Evolutionary conservation across 805 yeast genomes (phyloP).

Genomic region (Yarrowia sp.): DNA sequence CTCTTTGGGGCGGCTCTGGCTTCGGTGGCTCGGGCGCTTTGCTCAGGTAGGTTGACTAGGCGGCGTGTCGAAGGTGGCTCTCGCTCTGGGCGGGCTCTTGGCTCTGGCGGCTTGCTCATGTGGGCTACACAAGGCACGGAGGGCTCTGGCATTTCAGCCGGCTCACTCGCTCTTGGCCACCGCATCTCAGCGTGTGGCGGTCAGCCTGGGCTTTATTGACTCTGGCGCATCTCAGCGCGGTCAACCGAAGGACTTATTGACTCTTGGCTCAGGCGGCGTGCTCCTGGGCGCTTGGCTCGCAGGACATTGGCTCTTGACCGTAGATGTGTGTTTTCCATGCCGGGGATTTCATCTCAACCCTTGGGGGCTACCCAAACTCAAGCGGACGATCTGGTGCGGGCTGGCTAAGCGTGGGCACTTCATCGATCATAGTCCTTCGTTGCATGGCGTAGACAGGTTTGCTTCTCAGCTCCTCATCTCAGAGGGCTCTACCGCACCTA

Average conservation of each 20-base stretch:
- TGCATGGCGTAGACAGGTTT: constrained; percentile 14
- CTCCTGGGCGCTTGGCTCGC: too few relatives aligned
- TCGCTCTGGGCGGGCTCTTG: constrained; percentile 5
- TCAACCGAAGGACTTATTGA: neutral
- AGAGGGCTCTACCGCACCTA: constrained; percentile 20
- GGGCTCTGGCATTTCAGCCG: constrained; percentile 19
- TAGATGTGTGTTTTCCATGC: constrained; percentile 8
- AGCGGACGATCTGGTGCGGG: constrained; percentile 9
- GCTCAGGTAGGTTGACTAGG: constrained; percentile 9
- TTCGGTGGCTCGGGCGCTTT: neutral
- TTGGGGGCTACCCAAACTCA: constrained; percentile 18
- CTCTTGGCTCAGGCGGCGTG: too few relatives aligned
- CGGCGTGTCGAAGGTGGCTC: constrained; percentile 7
- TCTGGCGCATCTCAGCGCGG: neutral
- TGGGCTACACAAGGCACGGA: constrained; percentile 4
- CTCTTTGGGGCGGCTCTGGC: constrained; percentile 15
- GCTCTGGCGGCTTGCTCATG: constrained; percentile 19
- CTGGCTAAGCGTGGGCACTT: constrained; percentile 8
- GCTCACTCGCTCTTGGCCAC: constrained; percentile 17
- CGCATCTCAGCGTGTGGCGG: constrained; percentile 12
- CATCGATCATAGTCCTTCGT: constrained; percentile 1
- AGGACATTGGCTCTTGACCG: constrained; percentile 12
- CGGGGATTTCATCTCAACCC: constrained; percentile 12
- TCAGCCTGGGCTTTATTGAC: constrained; percentile 5
- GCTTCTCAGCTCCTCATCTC: constrained; percentile 18